Evolutionary conservation across 257 asterid species (phyloP).

Genomic region (Cruciata laevipes): DNA sequence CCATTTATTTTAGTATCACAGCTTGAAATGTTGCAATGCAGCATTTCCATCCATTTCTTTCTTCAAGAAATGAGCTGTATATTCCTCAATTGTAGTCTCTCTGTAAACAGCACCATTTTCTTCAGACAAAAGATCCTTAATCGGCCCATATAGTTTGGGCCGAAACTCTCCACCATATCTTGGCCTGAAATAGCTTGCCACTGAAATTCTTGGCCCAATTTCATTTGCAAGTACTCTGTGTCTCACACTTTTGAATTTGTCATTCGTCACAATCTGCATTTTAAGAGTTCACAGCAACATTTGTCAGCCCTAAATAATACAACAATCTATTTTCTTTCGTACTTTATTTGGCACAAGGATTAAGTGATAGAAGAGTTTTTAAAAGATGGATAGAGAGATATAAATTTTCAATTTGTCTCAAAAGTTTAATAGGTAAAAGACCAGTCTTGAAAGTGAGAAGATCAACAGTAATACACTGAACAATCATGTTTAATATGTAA

Average conservation of each 20-base stretch:
- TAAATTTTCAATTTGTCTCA: no score
- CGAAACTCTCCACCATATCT: not conserved
- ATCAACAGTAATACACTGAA: no score
- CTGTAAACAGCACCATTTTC: constrained; percentile 23
- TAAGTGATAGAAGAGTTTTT: no score
- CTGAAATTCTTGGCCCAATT: constrained; percentile 2
- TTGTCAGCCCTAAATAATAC: no score
- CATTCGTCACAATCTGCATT: constrained; percentile 11
- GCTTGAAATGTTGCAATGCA: constrained; percentile 12
- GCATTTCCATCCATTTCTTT: constrained; percentile 16
- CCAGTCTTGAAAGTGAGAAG: no score
- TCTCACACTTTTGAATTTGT: constrained; percentile 2
- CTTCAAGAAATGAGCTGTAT: constrained; percentile 11
- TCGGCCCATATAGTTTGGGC: constrained; percentile 18
- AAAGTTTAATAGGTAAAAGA: no score
- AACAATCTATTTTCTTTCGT: no score
- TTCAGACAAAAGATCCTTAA: constrained; percentile 35
- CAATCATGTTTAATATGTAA: no score
- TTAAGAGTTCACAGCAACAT: no score
- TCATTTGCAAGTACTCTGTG: constrained; percentile 9
- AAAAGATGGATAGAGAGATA: no score
- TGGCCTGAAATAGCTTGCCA: constrained; percentile 7
- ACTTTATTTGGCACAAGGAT: no score
- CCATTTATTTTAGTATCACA: not conserved
- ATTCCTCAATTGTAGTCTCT: constrained; percentile 24